A percentile compares a stretch with the other conserved stretches of the same genome.
Evolutionary conservation across 148 eudicot species (phyloP).

Genomic region (Dysphania ambrosioides): DNA sequence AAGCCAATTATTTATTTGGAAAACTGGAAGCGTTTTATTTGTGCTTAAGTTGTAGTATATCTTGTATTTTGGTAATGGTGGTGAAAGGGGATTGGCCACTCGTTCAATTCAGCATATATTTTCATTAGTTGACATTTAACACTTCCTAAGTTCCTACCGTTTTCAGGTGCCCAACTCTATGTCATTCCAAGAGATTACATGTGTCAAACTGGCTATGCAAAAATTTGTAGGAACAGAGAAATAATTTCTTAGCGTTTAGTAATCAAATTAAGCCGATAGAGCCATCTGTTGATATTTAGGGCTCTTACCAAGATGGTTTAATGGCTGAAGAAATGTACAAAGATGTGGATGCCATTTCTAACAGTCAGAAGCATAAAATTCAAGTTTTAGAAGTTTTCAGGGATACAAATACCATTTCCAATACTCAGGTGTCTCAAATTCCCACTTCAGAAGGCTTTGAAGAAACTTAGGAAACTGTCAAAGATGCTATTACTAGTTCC

Average conservation of each 20-base stretch:
- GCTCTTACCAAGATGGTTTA: slow-evolving; percentile 27
- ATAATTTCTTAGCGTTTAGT: slow-evolving; percentile 65
- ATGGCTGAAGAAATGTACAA: slow-evolving; percentile 33
- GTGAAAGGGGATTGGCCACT: not conserved
- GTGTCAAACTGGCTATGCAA: slow-evolving; percentile 60
- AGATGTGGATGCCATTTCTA: slow-evolving; percentile 42
- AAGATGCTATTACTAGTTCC: not conserved
- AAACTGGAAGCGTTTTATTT: not conserved
- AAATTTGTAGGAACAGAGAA: slow-evolving; percentile 68
- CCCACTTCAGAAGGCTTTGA: slow-evolving; percentile 10
- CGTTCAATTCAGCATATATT: not conserved
- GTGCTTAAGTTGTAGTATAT: not conserved
- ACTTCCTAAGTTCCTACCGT: not conserved
- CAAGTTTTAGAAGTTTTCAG: slow-evolving; percentile 27
- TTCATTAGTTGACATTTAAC: not conserved
- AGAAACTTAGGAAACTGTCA: slow-evolving; percentile 8
- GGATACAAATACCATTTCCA: slow-evolving; percentile 9
- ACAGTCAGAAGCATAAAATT: slow-evolving; percentile 44
- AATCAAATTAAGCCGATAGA: slow-evolving; percentile 65
- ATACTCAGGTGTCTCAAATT: not conserved
- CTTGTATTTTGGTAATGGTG: not conserved
- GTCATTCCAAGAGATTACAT: slow-evolving; percentile 89
- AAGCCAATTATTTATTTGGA: too few species aligned
- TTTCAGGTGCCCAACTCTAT: slow-evolving; percentile 83
- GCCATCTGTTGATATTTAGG: slow-evolving; percentile 30